Evolutionary conservation across 2,329 filamentous ascomycete species (phyloP).

Genomic region (Nannizzia gypsea): DNA sequence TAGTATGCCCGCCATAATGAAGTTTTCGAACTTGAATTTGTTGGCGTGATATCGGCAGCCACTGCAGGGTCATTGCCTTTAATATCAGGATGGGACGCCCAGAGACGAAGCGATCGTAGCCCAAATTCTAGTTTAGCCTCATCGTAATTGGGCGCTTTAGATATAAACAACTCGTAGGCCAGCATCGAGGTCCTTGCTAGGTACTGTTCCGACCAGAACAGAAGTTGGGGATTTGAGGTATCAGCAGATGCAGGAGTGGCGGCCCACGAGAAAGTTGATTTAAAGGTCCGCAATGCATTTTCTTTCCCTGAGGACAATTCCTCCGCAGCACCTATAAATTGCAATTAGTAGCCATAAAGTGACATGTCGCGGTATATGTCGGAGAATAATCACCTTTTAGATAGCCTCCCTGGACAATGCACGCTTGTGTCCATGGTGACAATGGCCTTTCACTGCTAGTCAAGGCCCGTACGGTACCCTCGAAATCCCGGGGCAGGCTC

Average conservation of each 20-base stretch:
- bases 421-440: constrained; percentile 70
- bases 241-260: constrained; percentile 23
- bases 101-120: constrained; percentile 39
- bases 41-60: constrained; percentile 13
- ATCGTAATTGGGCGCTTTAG: constrained; percentile 15
- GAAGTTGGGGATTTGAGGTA: constrained; percentile 51
- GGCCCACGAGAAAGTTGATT: constrained; percentile 54
- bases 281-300: constrained; percentile 57
- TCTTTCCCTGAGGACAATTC: constrained; percentile 29
- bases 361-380: neutral
- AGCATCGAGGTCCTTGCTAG: constrained; percentile 64
- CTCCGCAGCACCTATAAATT: constrained; percentile 34
- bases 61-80: constrained; percentile 21
- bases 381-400: constrained; percentile 51
- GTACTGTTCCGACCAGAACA: constrained; percentile 67
- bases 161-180: constrained; percentile 42
- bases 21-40: constrained; percentile 19
- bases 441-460: constrained; percentile 41
- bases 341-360: neutral
- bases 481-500: constrained; percentile 53
- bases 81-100: constrained; percentile 30
- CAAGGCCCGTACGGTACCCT: constrained; percentile 42
- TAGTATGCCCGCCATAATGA: constrained; percentile 82
- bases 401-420: constrained; percentile 65
- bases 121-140: constrained; percentile 27